Percentiles rank a stretch among this genome's conserved stretches.
phyloP scores from a whole-genome alignment of 495 filamentous ascomycete genomes.

The Elasticomyces elasticus region DNA sequence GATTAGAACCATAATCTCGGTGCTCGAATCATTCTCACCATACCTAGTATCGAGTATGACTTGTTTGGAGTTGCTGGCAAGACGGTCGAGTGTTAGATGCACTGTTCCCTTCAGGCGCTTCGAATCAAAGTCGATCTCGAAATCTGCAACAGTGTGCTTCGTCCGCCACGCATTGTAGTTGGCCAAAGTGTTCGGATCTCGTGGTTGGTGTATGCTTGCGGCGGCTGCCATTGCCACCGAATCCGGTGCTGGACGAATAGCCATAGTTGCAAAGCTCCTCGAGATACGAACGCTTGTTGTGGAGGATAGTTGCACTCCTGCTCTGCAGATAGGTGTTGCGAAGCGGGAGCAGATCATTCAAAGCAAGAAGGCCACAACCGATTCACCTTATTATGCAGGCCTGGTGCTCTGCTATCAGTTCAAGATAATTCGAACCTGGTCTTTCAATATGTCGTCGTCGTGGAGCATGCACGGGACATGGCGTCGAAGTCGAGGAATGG shows the following conservation, averaged over 20 bases:
- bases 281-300: not conserved
- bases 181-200: constrained; percentile 80
- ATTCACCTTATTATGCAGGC: too few relatives aligned
- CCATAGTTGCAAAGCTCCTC: constrained; percentile 7
- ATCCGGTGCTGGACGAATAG: constrained; percentile 16
- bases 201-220: constrained; percentile 18
- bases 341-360: not conserved
- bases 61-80: constrained; percentile 54
- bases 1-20: not conserved
- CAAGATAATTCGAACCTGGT: too few relatives aligned
- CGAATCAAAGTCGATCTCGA: constrained; percentile 71
- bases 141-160: constrained; percentile 65
- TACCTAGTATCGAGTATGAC: constrained; percentile 74
- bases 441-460: not conserved
- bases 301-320: not conserved
- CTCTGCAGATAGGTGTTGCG: not conserved
- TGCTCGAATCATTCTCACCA: not conserved
- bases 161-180: constrained; percentile 83
- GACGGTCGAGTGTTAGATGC: constrained; percentile 58
- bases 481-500: not conserved
- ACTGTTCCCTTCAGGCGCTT: constrained; percentile 67
- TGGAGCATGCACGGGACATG: not conserved
- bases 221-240: constrained; percentile 10
- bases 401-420: too few relatives aligned
- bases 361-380: not conserved